Evolutionary conservation across 805 yeast genomes (phyloP), one percentile per base, ranked within the genome.

Genomic region (Yamadazyma kitorensis): DNA sequence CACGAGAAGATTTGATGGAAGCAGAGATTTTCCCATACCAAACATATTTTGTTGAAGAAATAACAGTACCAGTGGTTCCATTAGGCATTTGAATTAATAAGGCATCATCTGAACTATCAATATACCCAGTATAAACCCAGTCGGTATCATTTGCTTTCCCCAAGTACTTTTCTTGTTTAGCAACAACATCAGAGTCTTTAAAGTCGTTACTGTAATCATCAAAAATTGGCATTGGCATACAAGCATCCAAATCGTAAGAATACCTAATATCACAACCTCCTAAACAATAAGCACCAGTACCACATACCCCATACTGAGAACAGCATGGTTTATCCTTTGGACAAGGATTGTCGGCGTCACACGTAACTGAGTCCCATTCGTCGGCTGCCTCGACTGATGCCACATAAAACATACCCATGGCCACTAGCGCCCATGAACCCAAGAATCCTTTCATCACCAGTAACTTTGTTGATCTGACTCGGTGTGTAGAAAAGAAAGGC

Each of bases 21-120:
- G 82, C 80, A 20, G 80, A 64, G 20, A 86, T 72, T 54, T 80
- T 84, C 34, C 97, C 97, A 61, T 84, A 88, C 96, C 95, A 89
- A 36, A 89, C 61, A 61, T 75, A 86, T 51, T 76, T 72, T 4
- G 94, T 76, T 3, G 94, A 80, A 0, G 94, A 82, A 17, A 88
- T 54, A 32, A 87, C 89, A 9, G 95, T 75, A 54, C 96, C 96
- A 31, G 75, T 65, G 13, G 86, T 61, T 33, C 77, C 53, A 40
- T 82, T 72, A 20, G 91, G 93, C 95, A 89, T 85, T 36, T 89
- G 85, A 31, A 68, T 31, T 42, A 87, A 55, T 21, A 83, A 60
- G 9, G 80, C 70, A 44, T 73, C 77, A 44, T 78, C 79, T 42
- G 53, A 46, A 12, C 43, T 38, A 49, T 70, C 75, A 27, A 75